These are phyloP conservation scores for Populus tomentosa DNA, from an alignment of 441 rosid genomes.

Conservation along the genomic window DNA sequence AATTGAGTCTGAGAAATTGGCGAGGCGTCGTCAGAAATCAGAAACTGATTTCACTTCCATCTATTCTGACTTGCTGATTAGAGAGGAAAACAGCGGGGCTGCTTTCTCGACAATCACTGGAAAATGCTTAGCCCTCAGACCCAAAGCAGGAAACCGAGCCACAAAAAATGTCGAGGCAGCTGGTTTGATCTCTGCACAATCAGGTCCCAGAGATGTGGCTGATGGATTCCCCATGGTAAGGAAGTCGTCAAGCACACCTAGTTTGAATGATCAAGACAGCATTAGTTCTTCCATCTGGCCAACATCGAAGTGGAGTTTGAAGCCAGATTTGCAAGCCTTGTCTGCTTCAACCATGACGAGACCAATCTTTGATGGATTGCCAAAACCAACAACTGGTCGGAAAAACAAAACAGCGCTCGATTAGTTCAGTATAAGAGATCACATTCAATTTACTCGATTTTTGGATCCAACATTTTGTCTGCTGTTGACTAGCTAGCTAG, in stretches of 20 bases:
- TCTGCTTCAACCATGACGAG: constrained; percentile 52
- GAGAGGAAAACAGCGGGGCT: constrained; percentile 38
- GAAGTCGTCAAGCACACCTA: constrained; percentile 61
- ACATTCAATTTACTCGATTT: constrained; percentile 2
- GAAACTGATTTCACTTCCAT: constrained; percentile 30
- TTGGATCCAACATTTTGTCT: not conserved
- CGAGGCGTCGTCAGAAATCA: constrained; percentile 67
- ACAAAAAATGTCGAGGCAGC: constrained; percentile 28
- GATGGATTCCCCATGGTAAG: constrained; percentile 41
- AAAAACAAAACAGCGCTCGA: constrained; percentile 70
- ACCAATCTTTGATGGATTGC: constrained; percentile 71
- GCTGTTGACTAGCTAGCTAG: not conserved
- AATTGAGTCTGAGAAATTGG: constrained; percentile 32
- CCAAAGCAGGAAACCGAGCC: constrained; percentile 41
- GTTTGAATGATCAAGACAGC: constrained; percentile 45
- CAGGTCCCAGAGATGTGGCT: constrained; percentile 23
- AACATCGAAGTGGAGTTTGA: constrained; percentile 52
- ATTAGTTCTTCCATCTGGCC: constrained; percentile 42
- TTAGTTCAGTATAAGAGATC: constrained; percentile 43
- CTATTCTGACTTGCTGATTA: constrained; percentile 38
- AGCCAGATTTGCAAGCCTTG: constrained; percentile 54
- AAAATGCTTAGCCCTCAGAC: constrained; percentile 48
- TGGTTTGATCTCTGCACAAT: constrained; percentile 24
- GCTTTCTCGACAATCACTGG: constrained; percentile 37
- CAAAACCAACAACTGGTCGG: constrained; percentile 54